These are phyloP conservation scores for Panaeolus papilionaceus DNA, from an alignment of 768 basidiomycete species.

Conservation along the genomic window DNA sequence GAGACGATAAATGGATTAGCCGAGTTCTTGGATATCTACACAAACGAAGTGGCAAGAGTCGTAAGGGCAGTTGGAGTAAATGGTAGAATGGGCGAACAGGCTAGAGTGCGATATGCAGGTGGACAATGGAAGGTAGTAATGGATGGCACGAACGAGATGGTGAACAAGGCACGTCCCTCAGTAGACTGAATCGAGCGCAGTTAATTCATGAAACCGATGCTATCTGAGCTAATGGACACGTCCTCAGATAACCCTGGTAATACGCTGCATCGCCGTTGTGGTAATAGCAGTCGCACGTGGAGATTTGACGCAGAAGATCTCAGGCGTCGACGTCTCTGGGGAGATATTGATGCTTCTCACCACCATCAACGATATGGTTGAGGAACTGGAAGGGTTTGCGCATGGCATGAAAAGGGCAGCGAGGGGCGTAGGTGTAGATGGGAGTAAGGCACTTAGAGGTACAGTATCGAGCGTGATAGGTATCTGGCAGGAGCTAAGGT, in stretches of 20 bases:
- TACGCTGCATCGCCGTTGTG: conserved; percentile 89
- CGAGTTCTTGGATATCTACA: conserved; percentile 80
- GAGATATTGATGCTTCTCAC: conserved; percentile 94
- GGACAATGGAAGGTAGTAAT: conserved; percentile 98
- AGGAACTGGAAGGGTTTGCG: conserved; percentile 59
- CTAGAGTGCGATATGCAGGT: conserved; percentile 89
- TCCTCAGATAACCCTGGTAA: conserved; percentile 85
- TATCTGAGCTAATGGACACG: neutral
- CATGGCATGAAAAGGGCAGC: conserved; percentile 89
- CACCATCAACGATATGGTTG: conserved; percentile 92
- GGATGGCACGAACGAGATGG: conserved; percentile 95
- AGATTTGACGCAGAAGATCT: conserved; percentile 91
- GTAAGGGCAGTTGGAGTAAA: conserved; percentile 97
- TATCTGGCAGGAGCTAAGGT: conserved; percentile 99
- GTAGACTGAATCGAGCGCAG: neutral
- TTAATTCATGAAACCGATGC: neutral
- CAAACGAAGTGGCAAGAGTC: conserved; percentile 80
- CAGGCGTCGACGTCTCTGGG: conserved; percentile 90
- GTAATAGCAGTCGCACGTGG: conserved; percentile 94
- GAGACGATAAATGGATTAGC: conserved; percentile 97
- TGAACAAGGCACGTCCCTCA: conserved; percentile 71
- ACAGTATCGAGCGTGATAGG: conserved; percentile 87
- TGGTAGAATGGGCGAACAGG: conserved; percentile 92
- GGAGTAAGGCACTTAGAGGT: conserved; percentile 89
- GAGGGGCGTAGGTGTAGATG: conserved; percentile 85